Conservation (phyloP, 331 rosid species). For the Prunus yedoensis region DNA sequence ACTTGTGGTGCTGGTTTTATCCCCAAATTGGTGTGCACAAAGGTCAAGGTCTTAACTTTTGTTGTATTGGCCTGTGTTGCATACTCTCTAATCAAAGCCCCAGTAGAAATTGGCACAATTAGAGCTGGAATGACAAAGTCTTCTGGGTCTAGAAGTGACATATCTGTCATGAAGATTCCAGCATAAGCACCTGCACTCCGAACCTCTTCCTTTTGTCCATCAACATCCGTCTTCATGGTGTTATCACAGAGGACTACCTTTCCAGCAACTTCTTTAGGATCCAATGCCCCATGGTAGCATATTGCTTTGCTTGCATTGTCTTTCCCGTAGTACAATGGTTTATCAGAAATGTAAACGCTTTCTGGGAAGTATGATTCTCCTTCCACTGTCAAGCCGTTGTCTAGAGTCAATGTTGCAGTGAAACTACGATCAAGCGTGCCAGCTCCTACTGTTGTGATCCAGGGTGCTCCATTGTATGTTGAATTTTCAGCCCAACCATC, state of each 20-base stretch:
- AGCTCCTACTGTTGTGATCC: slow-evolving; percentile 29
- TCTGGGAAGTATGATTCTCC: slow-evolving; percentile 15
- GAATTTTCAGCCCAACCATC: background rate
- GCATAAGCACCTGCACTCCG: slow-evolving; percentile 10
- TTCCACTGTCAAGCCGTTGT: background rate
- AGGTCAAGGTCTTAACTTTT: background rate
- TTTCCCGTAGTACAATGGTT: slow-evolving; percentile 14
- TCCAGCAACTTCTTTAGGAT: slow-evolving; percentile 11
- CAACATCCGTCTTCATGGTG: background rate
- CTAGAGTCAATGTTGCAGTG: slow-evolving; percentile 4
- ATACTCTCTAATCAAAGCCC: background rate
- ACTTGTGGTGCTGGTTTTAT: slow-evolving; percentile 19
- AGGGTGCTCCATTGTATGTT: slow-evolving; percentile 19
- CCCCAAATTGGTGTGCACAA: slow-evolving; percentile 12
- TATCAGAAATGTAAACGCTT: slow-evolving; percentile 13
- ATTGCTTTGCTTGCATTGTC: background rate
- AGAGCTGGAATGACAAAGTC: slow-evolving; percentile 8
- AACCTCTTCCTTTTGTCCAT: background rate
- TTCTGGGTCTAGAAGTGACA: background rate
- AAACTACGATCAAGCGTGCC: slow-evolving; percentile 14
- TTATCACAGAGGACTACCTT: slow-evolving; percentile 19
- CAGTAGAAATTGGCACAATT: background rate
- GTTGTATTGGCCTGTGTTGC: background rate
- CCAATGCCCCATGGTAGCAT: background rate
- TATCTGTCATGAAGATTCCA: slow-evolving; percentile 6